Base-by-base conservation (phyloP, 2,329 filamentous ascomycete genomes). In the Bipolaris victoriae region DNA sequence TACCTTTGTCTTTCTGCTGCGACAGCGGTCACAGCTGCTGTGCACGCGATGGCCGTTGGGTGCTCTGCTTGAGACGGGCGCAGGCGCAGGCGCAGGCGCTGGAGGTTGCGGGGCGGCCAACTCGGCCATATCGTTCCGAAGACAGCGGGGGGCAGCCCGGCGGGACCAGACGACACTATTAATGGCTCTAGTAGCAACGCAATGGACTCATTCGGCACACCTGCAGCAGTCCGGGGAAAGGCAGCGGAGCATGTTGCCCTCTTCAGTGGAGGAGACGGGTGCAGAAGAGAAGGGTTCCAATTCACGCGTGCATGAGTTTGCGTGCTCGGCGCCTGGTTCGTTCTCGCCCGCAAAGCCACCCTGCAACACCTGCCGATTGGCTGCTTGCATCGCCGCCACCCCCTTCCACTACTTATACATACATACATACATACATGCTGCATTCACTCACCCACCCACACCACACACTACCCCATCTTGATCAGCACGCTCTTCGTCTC, bases 1-100 rank as follows among this genome's bases (percentile, higher is more conserved):
- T 71, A 69, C 74, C 68, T 76, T 76, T 22, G 74, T 76, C 35
- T 76, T 76, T 43, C 74, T 62, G 49, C 71, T 76, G 41, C 73
- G 68, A 64, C 74, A 76, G 43, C 74, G 64, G 59, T 76, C 74
- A 55, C 74, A 76, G 62, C 71, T 74, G 59, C 64, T 72, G 60
- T 76, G 73, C 50, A 75, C 73, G 49, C 73, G 69, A 47, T 76
- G 71, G 46, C 65, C 52, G 51, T 64, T 69, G n/a, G 67, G 65
- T 37, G 62, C 62, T 56, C 72, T 69, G 59, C 63, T 58, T 35
- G 61, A 54, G 41, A 59, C 43, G 6, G 43, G 24, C 45, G 60
- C 57, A 5, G 35, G 35, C 45, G 60, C 57, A 5, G 35, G 35
- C 26, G 26, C 26, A 10, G 26, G 26, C 45, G 60, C 57, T 37